Conservation (phyloP, 441 rosid species). For the Francoa sonchifolia region DNA sequence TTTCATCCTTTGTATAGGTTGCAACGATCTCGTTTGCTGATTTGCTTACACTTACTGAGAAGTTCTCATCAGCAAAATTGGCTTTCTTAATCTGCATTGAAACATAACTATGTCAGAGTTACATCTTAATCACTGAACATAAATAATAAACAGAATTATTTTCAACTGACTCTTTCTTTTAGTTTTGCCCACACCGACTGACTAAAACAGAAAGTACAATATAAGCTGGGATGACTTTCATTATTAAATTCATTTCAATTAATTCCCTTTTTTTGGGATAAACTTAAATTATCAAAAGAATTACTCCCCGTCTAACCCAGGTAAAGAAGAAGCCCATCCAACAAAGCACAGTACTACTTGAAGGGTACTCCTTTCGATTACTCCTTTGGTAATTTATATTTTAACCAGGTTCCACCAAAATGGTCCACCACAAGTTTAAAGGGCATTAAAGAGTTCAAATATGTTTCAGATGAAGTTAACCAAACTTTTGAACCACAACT, state of each 20-base stretch:
- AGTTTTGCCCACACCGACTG: too few relatives aligned
- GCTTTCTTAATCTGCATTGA: conserved; percentile 77
- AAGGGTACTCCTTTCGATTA: too few relatives aligned
- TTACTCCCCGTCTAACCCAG: neutral
- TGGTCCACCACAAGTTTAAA: neutral
- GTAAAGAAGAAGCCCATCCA: neutral
- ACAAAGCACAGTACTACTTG: neutral
- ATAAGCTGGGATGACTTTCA: too few relatives aligned
- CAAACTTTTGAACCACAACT: neutral
- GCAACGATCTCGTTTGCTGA: conserved; percentile 93
- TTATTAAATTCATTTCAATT: too few relatives aligned
- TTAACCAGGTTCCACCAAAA: neutral
- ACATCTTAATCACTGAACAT: neutral
- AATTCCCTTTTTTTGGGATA: too few relatives aligned
- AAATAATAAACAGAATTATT: neutral
- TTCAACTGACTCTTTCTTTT: neutral
- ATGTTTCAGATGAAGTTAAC: too few relatives aligned
- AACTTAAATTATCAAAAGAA: too few relatives aligned
- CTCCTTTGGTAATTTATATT: neutral
- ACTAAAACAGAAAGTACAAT: too few relatives aligned
- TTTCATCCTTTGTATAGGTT: conserved; percentile 89
- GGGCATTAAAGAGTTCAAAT: neutral
- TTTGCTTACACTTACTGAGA: conserved; percentile 78
- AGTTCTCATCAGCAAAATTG: conserved; percentile 67
- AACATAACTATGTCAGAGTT: conserved; percentile 12